phyloP scores from a whole-genome alignment of 371 early-diverging fungal genomes.

The Rhizopus delemar region DNA sequence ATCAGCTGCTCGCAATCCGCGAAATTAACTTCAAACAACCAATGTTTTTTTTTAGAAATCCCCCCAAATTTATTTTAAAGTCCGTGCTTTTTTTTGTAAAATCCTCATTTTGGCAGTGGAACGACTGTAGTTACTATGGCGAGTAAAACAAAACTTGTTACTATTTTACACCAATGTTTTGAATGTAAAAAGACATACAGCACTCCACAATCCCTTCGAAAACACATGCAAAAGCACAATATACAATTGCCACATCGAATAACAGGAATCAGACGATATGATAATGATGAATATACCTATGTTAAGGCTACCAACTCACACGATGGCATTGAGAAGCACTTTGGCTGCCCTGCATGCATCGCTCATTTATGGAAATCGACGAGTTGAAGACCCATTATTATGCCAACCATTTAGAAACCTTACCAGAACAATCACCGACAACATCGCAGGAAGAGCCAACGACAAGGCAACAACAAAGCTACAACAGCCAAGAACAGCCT shows the following conservation, averaged over 20 bases:
- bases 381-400: slow-evolving; percentile 17
- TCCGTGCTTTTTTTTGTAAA: too few species aligned
- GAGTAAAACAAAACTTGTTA: slow-evolving; percentile 15
- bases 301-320: slow-evolving; percentile 11
- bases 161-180: slow-evolving; percentile 11
- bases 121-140: slow-evolving; percentile 4
- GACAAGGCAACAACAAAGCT: slow-evolving; percentile 12
- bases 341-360: slow-evolving; percentile 18
- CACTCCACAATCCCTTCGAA: slow-evolving; percentile 11
- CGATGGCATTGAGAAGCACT: slow-evolving; percentile 16
- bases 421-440: slow-evolving; percentile 11
- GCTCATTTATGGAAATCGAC: slow-evolving; percentile 17
- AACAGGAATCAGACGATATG: slow-evolving; percentile 13
- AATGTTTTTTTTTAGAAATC: too few species aligned
- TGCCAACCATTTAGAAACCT: slow-evolving; percentile 11
- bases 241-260: slow-evolving; percentile 12
- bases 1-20: too few species aligned
- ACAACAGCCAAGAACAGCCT: slow-evolving; percentile 6
- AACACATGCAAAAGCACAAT: slow-evolving; percentile 13
- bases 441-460: slow-evolving; percentile 13
- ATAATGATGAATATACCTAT: slow-evolving; percentile 15
- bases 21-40: too few species aligned
- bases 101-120: too few species aligned
- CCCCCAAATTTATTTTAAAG: too few species aligned
- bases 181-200: slow-evolving; percentile 9